Conservation (phyloP, 1,284 basidiomycete species). For the Xerocomus amazonicus region DNA sequence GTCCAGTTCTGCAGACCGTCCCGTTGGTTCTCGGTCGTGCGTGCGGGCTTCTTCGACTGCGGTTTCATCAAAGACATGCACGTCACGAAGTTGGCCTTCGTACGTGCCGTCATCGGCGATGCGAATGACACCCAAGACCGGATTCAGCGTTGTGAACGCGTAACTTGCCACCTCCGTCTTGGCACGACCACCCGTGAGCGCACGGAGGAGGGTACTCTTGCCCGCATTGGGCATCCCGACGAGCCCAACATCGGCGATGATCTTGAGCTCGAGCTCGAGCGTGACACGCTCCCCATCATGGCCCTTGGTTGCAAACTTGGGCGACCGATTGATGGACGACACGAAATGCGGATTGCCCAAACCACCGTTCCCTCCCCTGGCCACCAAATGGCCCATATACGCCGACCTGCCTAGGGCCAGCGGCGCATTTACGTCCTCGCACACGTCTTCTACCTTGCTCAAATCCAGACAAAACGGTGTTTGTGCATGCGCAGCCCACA, state of each 20-base stretch:
- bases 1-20: constrained; percentile 19
- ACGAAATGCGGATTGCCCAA: constrained; percentile 89
- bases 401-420: constrained; percentile 62
- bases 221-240: constrained; percentile 96
- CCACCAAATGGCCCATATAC: constrained; percentile 66
- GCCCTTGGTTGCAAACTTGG: constrained; percentile 81
- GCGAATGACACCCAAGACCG: constrained; percentile 90
- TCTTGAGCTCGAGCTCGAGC: constrained; percentile 90
- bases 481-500: constrained; percentile 36
- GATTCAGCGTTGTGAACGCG: constrained; percentile 94
- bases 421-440: constrained; percentile 54
- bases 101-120: constrained; percentile 80
- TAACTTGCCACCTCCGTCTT: constrained; percentile 89
- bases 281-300: constrained; percentile 79
- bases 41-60: constrained; percentile 54
- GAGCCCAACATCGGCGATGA: constrained; percentile 90
- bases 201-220: constrained; percentile 86
- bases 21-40: constrained; percentile 3
- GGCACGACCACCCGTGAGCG: constrained; percentile 81
- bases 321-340: constrained; percentile 63
- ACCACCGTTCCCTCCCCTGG: constrained; percentile 81
- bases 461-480: constrained; percentile 51
- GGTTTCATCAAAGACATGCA: constrained; percentile 70
- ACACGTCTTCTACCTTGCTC: constrained; percentile 45
- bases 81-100: constrained; percentile 52